Base-by-base conservation (phyloP, 2,329 filamentous ascomycete species). In the Diplodia corticola region DNA sequence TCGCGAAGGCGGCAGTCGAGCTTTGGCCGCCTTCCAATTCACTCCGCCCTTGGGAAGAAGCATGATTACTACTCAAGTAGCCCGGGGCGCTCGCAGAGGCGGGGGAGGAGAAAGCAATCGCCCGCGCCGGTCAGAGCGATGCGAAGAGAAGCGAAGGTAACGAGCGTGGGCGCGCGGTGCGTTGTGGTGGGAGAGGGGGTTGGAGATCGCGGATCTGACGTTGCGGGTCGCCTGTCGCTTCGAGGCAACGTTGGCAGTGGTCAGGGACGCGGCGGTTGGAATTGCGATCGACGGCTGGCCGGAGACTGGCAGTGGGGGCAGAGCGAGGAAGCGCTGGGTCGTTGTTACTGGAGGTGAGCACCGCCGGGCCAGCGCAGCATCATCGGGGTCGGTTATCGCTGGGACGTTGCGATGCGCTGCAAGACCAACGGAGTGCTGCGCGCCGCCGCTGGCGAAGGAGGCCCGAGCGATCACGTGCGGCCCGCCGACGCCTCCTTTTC, bases 21-120 rank as follows among this genome's bases (percentile, higher is more conserved):
- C 85, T 81, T 88, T 91, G 71, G 93, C 90, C 71, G 91, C 90
- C 84, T 96, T 97, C 93, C 94, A 98, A 78, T 88, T 93, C 75
- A 94, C 86, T 77, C 92, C 91, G 78, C 91, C 91, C 81, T 96
- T 96, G 70, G 92, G 91, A 73, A 96, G 88, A 82, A 97, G 88
- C 93, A 97, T 97, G 61, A 57, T 73, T 46, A 59, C 28, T 70
- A 37, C 26, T 46, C 26, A 54, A 44, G 53, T 22, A 40, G 50
- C 50, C 37, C 40, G 51, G 20, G 51, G 63, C 40, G 53, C 51
- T 65, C 51, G 28, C 53, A 55, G 63, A 65, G 63, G 44, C 63
- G 51, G 53, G 44, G 40, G 51, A 49, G 33, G 26, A 66, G 73
- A 66, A 54, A 54, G 49, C 51, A 63, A 67, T 63, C 68, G 68